phyloP scores from a whole-genome alignment of 2,329 filamentous ascomycete species.

The Zymoseptoria brevis region DNA sequence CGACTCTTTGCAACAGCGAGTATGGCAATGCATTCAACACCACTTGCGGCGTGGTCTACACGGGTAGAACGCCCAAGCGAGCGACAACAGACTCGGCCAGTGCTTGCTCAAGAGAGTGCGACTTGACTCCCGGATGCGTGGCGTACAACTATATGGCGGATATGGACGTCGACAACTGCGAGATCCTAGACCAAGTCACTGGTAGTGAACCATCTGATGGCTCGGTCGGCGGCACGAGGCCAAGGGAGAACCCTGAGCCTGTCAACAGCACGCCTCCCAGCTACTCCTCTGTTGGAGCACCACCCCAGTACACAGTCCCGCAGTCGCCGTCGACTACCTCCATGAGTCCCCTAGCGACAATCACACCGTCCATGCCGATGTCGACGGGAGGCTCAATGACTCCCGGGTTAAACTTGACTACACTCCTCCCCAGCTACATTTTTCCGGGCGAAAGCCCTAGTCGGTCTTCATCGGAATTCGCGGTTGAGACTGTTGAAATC shows the following conservation, averaged over 20 bases:
- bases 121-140: slow-evolving; percentile 7
- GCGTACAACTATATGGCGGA: slow-evolving; percentile 5
- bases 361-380: not conserved
- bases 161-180: slow-evolving; percentile 1
- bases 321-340: not conserved
- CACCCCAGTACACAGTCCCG: not conserved
- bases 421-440: not conserved
- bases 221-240: slow-evolving; percentile 2
- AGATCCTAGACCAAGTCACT: slow-evolving; percentile 5
- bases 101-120: slow-evolving; percentile 5
- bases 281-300: not conserved
- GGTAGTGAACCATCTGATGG: not conserved
- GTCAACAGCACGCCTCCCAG: slow-evolving; percentile 3
- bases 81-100: slow-evolving; percentile 4
- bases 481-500: not conserved
- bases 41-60: slow-evolving; percentile 2
- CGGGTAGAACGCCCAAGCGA: not conserved
- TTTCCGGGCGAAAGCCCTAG: not conserved
- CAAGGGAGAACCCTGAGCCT: slow-evolving; percentile 1
- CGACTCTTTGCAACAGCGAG: slow-evolving; percentile 6
- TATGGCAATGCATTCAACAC: slow-evolving; percentile 11
- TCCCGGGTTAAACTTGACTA: not conserved
- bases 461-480: not conserved
- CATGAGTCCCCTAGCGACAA: not conserved
- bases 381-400: not conserved